Conservation (phyloP, 371 early-diverging fungal genomes). For the Amoeboradix gromovi region DNA sequence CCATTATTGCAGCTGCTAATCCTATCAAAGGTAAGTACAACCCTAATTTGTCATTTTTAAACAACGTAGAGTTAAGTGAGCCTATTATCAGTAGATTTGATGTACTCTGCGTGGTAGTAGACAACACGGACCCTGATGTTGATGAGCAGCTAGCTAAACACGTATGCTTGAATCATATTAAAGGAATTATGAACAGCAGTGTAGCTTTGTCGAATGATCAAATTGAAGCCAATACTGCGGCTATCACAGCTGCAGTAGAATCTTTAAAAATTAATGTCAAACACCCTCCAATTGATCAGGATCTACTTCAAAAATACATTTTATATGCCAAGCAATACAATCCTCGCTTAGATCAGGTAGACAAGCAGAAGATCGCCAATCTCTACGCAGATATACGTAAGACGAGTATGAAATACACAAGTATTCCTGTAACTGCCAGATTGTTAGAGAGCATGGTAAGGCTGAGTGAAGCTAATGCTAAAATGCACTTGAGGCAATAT, state of each 20-base stretch:
- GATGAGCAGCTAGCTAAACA: slow-evolving; percentile 82
- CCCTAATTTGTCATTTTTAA: slow-evolving; percentile 66
- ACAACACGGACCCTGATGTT: slow-evolving; percentile 50
- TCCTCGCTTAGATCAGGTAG: slow-evolving; percentile 59
- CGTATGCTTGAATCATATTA: slow-evolving; percentile 69
- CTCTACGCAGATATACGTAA: slow-evolving; percentile 77
- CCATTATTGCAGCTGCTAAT: slow-evolving; percentile 94
- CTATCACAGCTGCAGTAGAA: too few species aligned
- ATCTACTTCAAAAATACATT: slow-evolving; percentile 79
- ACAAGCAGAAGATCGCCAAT: slow-evolving; percentile 50
- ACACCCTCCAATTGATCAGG: slow-evolving; percentile 25
- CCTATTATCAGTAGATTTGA: slow-evolving; percentile 98
- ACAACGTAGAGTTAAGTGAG: slow-evolving; percentile 96
- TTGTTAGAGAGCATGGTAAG: slow-evolving; percentile 94
- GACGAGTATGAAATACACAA: slow-evolving; percentile 53
- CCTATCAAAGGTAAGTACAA: slow-evolving; percentile 93
- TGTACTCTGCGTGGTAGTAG: slow-evolving; percentile 91
- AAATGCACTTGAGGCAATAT: slow-evolving; percentile 81
- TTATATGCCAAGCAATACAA: slow-evolving; percentile 72
- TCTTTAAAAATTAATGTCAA: not conserved
- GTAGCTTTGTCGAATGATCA: not conserved
- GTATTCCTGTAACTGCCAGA: slow-evolving; percentile 94
- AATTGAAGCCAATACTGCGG: not conserved
- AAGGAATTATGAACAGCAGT: slow-evolving; percentile 5
- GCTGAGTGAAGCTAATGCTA: slow-evolving; percentile 87